These are phyloP conservation scores for Dipteronia sinensis DNA, from an alignment of 345 rosid genomes.

Conservation along the genomic window DNA sequence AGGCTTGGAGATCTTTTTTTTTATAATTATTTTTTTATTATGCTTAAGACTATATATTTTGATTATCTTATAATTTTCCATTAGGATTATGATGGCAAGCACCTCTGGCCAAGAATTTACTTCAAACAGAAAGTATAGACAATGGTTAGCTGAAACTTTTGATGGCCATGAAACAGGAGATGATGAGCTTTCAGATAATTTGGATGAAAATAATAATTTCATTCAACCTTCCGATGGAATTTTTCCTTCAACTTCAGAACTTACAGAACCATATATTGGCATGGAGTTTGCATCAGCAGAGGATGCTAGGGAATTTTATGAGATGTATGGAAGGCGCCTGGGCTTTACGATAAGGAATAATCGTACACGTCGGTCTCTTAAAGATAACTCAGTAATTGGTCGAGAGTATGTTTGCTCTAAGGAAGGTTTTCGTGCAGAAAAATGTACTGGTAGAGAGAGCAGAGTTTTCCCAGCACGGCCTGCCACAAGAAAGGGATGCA, in stretches of 20 bases:
- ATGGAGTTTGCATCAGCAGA: slow-evolving; percentile 45
- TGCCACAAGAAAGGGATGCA: slow-evolving; percentile 43
- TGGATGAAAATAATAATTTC: slow-evolving; percentile 30
- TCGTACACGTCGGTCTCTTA: slow-evolving; percentile 44
- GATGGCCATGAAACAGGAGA: slow-evolving; percentile 39
- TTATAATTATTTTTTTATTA: background rate
- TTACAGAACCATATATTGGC: slow-evolving; percentile 32
- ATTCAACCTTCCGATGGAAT: slow-evolving; percentile 18
- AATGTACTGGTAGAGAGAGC: slow-evolving; percentile 22
- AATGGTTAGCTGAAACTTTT: slow-evolving; percentile 42
- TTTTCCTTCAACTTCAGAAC: slow-evolving; percentile 23
- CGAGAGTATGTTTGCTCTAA: slow-evolving; percentile 48
- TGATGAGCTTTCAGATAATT: slow-evolving; percentile 40
- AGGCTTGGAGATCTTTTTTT: background rate
- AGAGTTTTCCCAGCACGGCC: slow-evolving; percentile 27
- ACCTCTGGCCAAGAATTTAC: slow-evolving; percentile 29
- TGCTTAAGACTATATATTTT: slow-evolving; percentile 12
- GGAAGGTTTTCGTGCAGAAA: slow-evolving; percentile 40
- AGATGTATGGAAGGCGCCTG: slow-evolving; percentile 40
- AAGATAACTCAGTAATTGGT: slow-evolving; percentile 46
- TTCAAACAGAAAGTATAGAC: slow-evolving; percentile 31
- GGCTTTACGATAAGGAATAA: slow-evolving; percentile 46
- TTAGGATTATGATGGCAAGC: slow-evolving; percentile 38
- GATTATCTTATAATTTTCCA: slow-evolving; percentile 3
- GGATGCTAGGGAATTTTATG: slow-evolving; percentile 49